Conservation (phyloP, 208 protist genomes). For the Trypanosoma platydactyli region DNA sequence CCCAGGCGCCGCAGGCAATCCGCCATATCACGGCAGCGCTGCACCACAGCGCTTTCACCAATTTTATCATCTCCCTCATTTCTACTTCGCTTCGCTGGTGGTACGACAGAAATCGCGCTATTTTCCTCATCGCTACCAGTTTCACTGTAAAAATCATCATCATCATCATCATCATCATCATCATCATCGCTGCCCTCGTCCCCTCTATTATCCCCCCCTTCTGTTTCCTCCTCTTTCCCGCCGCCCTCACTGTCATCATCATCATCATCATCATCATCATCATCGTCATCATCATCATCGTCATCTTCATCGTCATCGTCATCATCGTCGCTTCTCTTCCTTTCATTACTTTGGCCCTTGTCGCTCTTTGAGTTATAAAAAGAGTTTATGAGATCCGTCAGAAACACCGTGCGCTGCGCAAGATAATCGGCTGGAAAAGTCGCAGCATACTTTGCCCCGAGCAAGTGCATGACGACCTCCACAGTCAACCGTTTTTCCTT, state of each 20-base stretch:
- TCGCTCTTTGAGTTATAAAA: slow-evolving; percentile 25
- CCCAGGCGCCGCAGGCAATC: slow-evolving; percentile 64
- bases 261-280: slow-evolving; percentile 15
- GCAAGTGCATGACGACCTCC: slow-evolving; percentile 66
- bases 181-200: slow-evolving; percentile 42
- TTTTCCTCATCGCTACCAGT: slow-evolving; percentile 20
- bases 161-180: slow-evolving; percentile 41
- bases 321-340: slow-evolving; percentile 20
- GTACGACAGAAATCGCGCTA: slow-evolving; percentile 6
- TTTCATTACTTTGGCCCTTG: not conserved
- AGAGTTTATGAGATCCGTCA: slow-evolving; percentile 42
- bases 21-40: slow-evolving; percentile 74
- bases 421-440: slow-evolving; percentile 66
- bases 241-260: slow-evolving; percentile 27
- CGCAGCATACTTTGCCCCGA: slow-evolving; percentile 57
- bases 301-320: slow-evolving; percentile 25
- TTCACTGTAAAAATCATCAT: slow-evolving; percentile 30
- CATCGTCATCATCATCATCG: slow-evolving; percentile 26
- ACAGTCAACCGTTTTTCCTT: slow-evolving; percentile 71
- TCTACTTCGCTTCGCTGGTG: slow-evolving; percentile 46
- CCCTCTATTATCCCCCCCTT: slow-evolving; percentile 34
- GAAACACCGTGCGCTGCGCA: slow-evolving; percentile 41
- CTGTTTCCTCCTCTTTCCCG: slow-evolving; percentile 33
- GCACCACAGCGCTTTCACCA: slow-evolving; percentile 28
- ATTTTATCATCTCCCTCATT: slow-evolving; percentile 37